phyloP scores from a whole-genome alignment of 495 filamentous ascomycete genomes.

The Stereocaulon alpinum region DNA sequence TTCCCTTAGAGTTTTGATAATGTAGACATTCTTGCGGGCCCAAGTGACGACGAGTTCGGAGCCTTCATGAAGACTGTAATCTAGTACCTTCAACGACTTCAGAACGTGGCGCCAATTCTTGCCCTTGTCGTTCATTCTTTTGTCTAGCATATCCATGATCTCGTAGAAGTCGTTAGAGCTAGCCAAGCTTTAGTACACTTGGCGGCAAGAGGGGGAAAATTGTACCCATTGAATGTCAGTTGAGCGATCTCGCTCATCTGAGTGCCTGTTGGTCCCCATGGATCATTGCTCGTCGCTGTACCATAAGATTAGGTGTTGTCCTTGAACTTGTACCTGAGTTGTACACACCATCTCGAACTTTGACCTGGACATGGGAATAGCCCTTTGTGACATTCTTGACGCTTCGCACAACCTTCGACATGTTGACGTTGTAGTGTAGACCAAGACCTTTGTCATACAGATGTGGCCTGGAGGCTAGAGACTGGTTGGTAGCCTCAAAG shows the following conservation, averaged over 20 bases:
- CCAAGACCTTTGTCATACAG: neutral
- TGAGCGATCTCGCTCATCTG: slow-evolving; percentile 99
- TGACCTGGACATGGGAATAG: slow-evolving; percentile 94
- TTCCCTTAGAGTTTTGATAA: slow-evolving; percentile 96
- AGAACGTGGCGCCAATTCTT: slow-evolving; percentile 99
- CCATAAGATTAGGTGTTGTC: slow-evolving; percentile 15
- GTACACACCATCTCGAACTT: slow-evolving; percentile 92
- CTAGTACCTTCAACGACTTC: slow-evolving; percentile 93
- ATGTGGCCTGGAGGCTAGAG: neutral
- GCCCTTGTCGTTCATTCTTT: slow-evolving; percentile 97
- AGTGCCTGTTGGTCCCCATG: slow-evolving; percentile 95
- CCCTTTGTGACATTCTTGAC: slow-evolving; percentile 99
- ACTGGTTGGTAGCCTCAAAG: neutral
- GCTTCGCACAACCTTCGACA: slow-evolving; percentile 96
- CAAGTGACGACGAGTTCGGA: slow-evolving; percentile 95
- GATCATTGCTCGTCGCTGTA: slow-evolving; percentile 94
- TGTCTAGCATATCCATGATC: slow-evolving; percentile 99
- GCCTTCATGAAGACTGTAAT: slow-evolving; percentile 97
- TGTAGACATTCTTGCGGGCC: slow-evolving; percentile 95
- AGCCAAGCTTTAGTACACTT: slow-evolving; percentile 20
- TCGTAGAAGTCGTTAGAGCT: slow-evolving; percentile 98
- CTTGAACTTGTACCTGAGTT: neutral
- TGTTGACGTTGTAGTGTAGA: slow-evolving; percentile 29
- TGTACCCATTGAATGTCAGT: slow-evolving; percentile 93
- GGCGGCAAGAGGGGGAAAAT: slow-evolving; percentile 4